Evolutionary conservation across 441 rosid genomes (phyloP).

Genomic region (Lepidium campestre): DNA sequence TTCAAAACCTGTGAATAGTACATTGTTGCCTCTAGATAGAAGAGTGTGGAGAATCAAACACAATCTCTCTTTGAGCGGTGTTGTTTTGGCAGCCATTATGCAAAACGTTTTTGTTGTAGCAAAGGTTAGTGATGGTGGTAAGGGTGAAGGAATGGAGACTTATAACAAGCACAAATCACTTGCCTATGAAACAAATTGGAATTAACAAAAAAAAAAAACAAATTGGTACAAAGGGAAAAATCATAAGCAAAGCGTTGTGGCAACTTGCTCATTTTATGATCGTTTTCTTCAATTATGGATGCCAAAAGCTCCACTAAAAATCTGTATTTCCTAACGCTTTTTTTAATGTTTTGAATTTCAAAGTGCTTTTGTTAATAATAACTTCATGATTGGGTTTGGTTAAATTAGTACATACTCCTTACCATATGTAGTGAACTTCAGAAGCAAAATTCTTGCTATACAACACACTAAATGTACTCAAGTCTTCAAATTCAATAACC

Average conservation of each 20-base stretch:
- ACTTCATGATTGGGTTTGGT: no score
- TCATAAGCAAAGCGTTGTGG: slow-evolving; percentile 38
- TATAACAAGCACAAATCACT: slow-evolving; percentile 57
- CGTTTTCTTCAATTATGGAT: slow-evolving; percentile 62
- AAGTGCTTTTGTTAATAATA: no score
- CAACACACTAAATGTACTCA: no score
- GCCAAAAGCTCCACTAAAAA: slow-evolving; percentile 41
- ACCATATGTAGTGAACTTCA: no score
- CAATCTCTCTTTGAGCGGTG: slow-evolving; percentile 43
- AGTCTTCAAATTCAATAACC: no score
- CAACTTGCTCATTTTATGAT: slow-evolving; percentile 85
- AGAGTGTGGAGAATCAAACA: slow-evolving; percentile 87
- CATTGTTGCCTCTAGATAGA: slow-evolving; percentile 52
- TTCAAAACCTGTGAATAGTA: slow-evolving; percentile 53
- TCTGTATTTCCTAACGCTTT: no score
- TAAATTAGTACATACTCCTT: no score
- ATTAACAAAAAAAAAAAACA: no score
- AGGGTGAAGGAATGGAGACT: slow-evolving; percentile 52
- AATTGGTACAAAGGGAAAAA: slow-evolving; percentile 67
- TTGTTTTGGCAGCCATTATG: slow-evolving; percentile 77
- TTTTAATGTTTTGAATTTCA: no score
- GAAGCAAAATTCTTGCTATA: no score
- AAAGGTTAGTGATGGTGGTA: slow-evolving; percentile 38
- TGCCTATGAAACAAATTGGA: slow-evolving; percentile 87
- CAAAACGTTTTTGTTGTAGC: slow-evolving; percentile 66